Base-by-base conservation (phyloP, 805 yeast genomes). In the Candida rishiriensis region DNA sequence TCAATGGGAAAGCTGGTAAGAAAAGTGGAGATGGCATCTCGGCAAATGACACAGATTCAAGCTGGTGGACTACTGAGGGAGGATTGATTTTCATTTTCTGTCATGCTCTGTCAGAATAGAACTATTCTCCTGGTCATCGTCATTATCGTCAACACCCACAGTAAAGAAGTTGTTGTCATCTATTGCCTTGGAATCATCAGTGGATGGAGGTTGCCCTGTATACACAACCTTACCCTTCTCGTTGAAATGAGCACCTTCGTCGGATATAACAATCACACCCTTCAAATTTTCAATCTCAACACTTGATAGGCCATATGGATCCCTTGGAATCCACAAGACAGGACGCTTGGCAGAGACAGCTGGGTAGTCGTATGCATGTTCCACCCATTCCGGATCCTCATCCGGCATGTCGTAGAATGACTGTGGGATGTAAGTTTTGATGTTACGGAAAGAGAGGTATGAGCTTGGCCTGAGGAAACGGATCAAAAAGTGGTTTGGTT, bases 251-350 rank as follows among this genome's bases (percentile, higher is more conserved):
- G 96, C 78, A 52, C 83, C 82, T 38, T 74, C 80, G 59, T 89
- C 95, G 43, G 78, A 70, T 40, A 86, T 79, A 14, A 75, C 72
- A 39, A 88, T 76, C 8, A 79, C 70, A 1, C 71, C 74, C 16
- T 68, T 61, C 41, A 87, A 72, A 35, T 78, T 69, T 34, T 73
- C 75, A 17, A 85, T 81, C 54, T 83, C 80, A 12, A 57, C 60
- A 2, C 71, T 65, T 1, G 96, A 85, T 54, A 88, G 75, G 1
- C 98, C 98, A 76, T 80, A 78, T 10, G 87, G 83, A 62, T 91
- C 99, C 46, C 71, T 70, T n/a, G 97, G 95, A 56, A 91, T 79
- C 99, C 99, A 91, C 16, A 91, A 67, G n/a, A 72, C 70, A 2
- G 96, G 95, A 53, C 86, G 76, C 37, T 71, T 62, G 0, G 83